Evolutionary conservation across 306 rosid species (phyloP).

Genomic region (Fragaria nilgerrensis): DNA sequence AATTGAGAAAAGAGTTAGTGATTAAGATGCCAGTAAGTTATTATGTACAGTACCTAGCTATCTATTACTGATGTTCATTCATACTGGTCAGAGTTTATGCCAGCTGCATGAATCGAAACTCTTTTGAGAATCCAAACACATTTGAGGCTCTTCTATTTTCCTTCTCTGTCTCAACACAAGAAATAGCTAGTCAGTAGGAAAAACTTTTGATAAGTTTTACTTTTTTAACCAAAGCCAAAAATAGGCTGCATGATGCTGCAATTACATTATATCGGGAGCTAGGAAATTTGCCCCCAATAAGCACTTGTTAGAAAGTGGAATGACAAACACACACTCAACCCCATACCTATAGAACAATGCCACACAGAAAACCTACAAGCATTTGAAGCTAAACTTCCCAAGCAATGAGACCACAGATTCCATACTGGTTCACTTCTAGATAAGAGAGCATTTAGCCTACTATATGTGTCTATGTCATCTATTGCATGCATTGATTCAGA

Average conservation of each 20-base stretch:
- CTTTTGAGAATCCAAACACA: background rate
- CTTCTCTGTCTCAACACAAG: background rate
- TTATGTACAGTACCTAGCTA: no score
- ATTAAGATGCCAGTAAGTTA: no score
- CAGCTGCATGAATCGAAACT: no score
- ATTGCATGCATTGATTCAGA: constrained; percentile 35
- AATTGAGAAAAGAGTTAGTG: no score
- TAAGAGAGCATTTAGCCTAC: constrained; percentile 52
- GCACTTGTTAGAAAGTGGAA: background rate
- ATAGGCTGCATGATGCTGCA: background rate
- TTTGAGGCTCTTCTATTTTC: background rate
- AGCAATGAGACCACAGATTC: constrained; percentile 34
- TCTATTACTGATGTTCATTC: background rate
- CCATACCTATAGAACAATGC: constrained; percentile 9
- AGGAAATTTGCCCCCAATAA: background rate
- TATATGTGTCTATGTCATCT: constrained; percentile 22
- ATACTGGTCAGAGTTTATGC: background rate
- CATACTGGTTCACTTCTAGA: constrained; percentile 42
- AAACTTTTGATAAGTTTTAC: background rate
- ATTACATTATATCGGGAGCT: background rate
- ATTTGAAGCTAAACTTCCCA: constrained; percentile 33
- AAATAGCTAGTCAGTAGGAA: background rate
- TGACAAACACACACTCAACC: background rate
- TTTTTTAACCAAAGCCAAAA: background rate
- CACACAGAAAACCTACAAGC: constrained; percentile 29